Evolutionary conservation across 768 basidiomycete genomes (phyloP), one percentile per base, ranked within the genome.

Genomic region (Mycena filopes): DNA sequence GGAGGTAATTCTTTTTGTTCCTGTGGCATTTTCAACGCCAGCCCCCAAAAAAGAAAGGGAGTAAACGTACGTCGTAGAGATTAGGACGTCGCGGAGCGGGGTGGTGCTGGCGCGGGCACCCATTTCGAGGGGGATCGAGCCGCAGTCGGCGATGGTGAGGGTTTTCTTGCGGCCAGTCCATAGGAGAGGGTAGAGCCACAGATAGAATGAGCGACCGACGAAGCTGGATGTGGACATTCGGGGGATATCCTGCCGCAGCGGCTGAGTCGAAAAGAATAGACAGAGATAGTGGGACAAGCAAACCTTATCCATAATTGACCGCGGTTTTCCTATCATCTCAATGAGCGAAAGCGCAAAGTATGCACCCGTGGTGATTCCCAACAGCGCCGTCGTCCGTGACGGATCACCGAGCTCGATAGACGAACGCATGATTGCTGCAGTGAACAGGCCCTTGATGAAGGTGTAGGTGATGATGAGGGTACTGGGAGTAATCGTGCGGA

Each of bases 121-220:
- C 46, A 63, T 28, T 16, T 55, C 62, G 0, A 6, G 11, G 4
- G 62, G 62, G 21, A 63, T 56, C 5, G 21, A 2, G 10, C 62
- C 62, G 15, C 62, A 63, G 20, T 66, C 64, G 4, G 26, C 53
- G 28, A 66, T 66, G 2, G 45, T 55, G 6, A 66, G 40, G 3
- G 13, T 23, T 23, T 4, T 41, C 4, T 66, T 60, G 18, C 65
- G 65, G 5, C 65, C 65, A 7, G 15, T n/a, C 65, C 65, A 66
- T 23, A 66, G 4, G 2, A 66, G 47, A 1, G 65, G 65, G 7
- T 60, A 42, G 7, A 66, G 46, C 65, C 65, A 66, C 13, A 60
- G 18, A 45, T 54, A 66, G 31, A 60, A 20, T 29, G 29, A 45
- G 20, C 47, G 45, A 20, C 53, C 55, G 0, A 66, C 2, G 28